Base-by-base conservation (phyloP, 192 early-diverging fungal species). In the Phlyctochytrium bullatum region DNA sequence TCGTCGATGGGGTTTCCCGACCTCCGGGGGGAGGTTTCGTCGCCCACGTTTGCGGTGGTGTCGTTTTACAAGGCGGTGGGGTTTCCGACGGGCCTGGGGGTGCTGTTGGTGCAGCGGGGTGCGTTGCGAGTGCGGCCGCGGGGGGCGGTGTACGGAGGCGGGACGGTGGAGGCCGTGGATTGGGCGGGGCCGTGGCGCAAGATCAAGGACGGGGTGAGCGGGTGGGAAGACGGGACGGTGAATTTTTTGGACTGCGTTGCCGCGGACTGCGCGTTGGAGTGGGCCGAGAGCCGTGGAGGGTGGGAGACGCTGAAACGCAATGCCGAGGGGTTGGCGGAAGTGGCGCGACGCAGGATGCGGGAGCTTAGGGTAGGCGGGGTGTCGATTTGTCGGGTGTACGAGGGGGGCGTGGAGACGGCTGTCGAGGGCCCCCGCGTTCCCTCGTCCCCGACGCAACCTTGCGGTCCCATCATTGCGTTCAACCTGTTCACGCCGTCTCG, bases 11-110 rank as follows among this genome's bases (percentile, higher is more conserved):
- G 90, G 35, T 88, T 87, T n/a, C 71, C 84, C 17, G 77, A 76
- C 3, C 75, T 93, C 27, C 76, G 83, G 24, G 81, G 93, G 0
- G 71, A 76, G 25, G 61, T 68, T n/a, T 71, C 78, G 27, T 61
- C 65, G 0, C 53, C 70, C 1, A 90, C 92, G 62, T 93, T 93
- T 74, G 69, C 87, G 2, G 80, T 79, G 3, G 34, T 93, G 34
- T 92, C 90, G 3, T 91, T 95, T 74, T 93, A 95, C 84, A 95
- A 95, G 68, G 82, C 93, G 40, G 93, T 95, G 77, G 93, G 93
- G 10, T 88, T 86, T 52, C 93, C 93, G 3, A 92, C 91, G 24
- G 91, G 92, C 1, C 65, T 95, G 2, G 93, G 92, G 32, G 90
- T 82, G 2, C 79, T 95, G 36, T 72, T 95, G 14, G 69, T 93